Percentiles rank a stretch among this genome's conserved stretches.
phyloP scores from a whole-genome alignment of 257 asterid species.

The Nicotiana otophora region DNA sequence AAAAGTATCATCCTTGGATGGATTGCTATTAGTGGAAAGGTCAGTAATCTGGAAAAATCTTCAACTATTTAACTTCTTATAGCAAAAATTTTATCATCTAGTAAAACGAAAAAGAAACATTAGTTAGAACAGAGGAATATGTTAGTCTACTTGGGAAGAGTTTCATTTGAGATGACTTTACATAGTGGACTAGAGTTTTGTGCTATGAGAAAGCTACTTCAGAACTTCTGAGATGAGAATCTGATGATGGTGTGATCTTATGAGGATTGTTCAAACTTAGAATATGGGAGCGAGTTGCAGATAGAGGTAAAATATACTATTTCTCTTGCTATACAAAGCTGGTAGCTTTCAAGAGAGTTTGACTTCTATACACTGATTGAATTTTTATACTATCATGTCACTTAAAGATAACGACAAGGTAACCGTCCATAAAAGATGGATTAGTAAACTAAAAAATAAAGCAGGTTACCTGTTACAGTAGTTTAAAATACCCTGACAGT shows the following conservation, averaged over 20 bases:
- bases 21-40: not conserved
- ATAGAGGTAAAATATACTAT: not conserved
- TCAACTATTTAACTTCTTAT: not conserved
- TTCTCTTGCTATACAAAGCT: not conserved
- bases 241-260: not conserved
- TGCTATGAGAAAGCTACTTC: no score
- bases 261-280: not conserved
- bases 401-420: not conserved
- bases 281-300: not conserved
- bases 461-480: not conserved
- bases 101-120: no score
- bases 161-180: no score
- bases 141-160: no score
- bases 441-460: not conserved
- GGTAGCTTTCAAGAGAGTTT: not conserved
- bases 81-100: no score
- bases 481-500: not conserved
- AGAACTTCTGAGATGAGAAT: not conserved
- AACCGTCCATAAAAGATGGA: not conserved
- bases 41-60: not conserved
- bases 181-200: no score
- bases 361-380: not conserved
- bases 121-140: no score
- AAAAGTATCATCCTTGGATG: not conserved
- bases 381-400: not conserved